Conservation (phyloP, 257 asterid species). For the Solanum chiquidenum region DNA sequence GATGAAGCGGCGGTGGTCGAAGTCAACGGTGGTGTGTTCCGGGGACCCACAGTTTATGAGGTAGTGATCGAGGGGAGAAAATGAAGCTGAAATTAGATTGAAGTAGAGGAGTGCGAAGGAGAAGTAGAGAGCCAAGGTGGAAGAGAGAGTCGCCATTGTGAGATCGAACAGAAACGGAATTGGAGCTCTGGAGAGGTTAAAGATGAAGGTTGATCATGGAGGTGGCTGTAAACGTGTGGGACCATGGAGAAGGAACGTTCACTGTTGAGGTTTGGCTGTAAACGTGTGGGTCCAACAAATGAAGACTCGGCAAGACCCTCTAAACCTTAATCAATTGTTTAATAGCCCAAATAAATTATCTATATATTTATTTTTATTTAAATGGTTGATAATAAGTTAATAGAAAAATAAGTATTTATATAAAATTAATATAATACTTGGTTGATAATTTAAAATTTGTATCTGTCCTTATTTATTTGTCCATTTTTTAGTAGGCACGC, state of each 20-base stretch:
- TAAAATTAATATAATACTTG: no score
- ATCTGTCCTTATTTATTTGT: no score
- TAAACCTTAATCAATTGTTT: no score
- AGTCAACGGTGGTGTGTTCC: slow-evolving; percentile 28
- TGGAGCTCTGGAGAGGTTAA: background rate
- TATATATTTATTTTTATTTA: no score
- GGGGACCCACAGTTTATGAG: slow-evolving; percentile 66
- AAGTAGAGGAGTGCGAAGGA: slow-evolving; percentile 21
- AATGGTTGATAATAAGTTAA: no score
- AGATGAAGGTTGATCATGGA: background rate
- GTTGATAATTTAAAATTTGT: no score
- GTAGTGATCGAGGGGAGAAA: slow-evolving; percentile 54
- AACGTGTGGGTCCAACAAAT: slow-evolving; percentile 1
- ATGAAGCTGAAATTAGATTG: slow-evolving; percentile 20
- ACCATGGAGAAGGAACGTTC: background rate
- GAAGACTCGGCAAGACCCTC: background rate
- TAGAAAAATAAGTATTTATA: no score
- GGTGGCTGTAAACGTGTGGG: background rate
- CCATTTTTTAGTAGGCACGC: no score
- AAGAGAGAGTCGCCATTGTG: slow-evolving; percentile 24
- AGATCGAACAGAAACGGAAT: background rate
- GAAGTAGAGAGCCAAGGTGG: background rate
- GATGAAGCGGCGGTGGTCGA: slow-evolving; percentile 50
- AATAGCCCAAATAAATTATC: no score
- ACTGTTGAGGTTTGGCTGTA: background rate